Percentiles rank a stretch among this genome's conserved stretches.
phyloP scores from a whole-genome alignment of 2,329 filamentous ascomycete species.

The Fusarium transvaalense region DNA sequence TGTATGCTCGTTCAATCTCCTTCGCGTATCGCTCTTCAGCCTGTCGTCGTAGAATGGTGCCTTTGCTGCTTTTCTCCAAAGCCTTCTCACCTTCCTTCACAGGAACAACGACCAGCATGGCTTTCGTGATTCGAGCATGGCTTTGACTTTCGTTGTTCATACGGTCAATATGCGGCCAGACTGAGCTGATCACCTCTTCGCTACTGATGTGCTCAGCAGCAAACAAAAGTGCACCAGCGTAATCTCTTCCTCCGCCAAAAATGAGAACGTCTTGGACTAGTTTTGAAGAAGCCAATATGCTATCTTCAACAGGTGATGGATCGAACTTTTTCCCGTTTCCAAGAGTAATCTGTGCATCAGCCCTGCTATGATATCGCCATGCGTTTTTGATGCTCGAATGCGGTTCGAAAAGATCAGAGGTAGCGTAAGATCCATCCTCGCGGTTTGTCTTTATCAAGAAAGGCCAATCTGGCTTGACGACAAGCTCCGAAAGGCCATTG shows the following conservation, averaged over 20 bases:
- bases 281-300: conserved; percentile 59
- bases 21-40: conserved; percentile 63
- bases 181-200: conserved; percentile 54
- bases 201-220: conserved; percentile 51
- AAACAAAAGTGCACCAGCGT: conserved; percentile 69
- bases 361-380: conserved; percentile 73
- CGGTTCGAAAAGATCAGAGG: conserved; percentile 70
- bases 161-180: conserved; percentile 60
- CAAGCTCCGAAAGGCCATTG: conserved; percentile 63
- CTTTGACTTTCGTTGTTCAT: conserved; percentile 63
- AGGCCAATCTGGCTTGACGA: conserved; percentile 68
- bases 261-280: conserved; percentile 68
- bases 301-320: conserved; percentile 70
- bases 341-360: conserved; percentile 72
- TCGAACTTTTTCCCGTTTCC: conserved; percentile 78
- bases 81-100: conserved; percentile 28
- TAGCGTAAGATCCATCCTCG: conserved; percentile 70
- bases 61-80: conserved; percentile 73
- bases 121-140: conserved; percentile 63
- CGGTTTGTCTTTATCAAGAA: conserved; percentile 70
- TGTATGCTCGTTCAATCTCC: conserved; percentile 62
- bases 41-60: conserved; percentile 65
- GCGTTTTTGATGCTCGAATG: conserved; percentile 65
- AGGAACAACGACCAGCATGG: conserved; percentile 64
- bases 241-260: conserved; percentile 69